phyloP scores from a whole-genome alignment of 139 green algal genomes.

The Chlamydomonas sp. region DNA sequence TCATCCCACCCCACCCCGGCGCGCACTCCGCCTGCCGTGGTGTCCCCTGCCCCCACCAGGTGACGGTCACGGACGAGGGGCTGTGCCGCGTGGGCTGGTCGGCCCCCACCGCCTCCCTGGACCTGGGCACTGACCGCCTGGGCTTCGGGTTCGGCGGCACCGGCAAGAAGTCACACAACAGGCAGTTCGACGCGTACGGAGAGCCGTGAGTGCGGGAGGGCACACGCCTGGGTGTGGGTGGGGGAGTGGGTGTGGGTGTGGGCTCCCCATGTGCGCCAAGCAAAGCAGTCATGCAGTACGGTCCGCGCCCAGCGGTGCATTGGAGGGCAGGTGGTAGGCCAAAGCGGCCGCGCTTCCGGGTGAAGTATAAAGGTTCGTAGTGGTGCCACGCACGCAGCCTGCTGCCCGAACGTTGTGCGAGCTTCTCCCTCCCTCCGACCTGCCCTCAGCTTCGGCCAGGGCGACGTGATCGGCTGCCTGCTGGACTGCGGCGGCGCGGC shows the following conservation, averaged over 20 bases:
- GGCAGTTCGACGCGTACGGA: slow-evolving; percentile 80
- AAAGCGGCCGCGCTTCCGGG: too few relatives aligned
- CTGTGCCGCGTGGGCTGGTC: slow-evolving; percentile 82
- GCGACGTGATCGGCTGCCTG: slow-evolving; percentile 67
- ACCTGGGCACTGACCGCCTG: slow-evolving; percentile 73
- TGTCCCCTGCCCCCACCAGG: slow-evolving; percentile 23
- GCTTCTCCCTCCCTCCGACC: not conserved
- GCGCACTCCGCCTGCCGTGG: not conserved
- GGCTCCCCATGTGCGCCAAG: too few relatives aligned
- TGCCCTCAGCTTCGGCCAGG: not conserved
- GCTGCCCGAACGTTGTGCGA: too few relatives aligned
- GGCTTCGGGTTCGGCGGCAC: slow-evolving; percentile 26
- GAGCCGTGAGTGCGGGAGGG: slow-evolving; percentile 20
- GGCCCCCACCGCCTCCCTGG: slow-evolving; percentile 55
- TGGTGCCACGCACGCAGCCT: too few relatives aligned
- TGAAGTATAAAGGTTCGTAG: too few relatives aligned
- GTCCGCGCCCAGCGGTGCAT: too few relatives aligned
- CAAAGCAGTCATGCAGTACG: too few relatives aligned
- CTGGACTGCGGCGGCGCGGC: slow-evolving; percentile 20
- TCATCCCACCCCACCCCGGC: not conserved
- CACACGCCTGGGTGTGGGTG: too few relatives aligned
- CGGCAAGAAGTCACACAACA: slow-evolving; percentile 76
- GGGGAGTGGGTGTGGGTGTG: too few relatives aligned
- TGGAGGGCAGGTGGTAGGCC: too few relatives aligned
- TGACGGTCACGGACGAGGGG: slow-evolving; percentile 73